phyloP scores from a whole-genome alignment of 306 rosid genomes.

The Begonia peltatifolia region DNA sequence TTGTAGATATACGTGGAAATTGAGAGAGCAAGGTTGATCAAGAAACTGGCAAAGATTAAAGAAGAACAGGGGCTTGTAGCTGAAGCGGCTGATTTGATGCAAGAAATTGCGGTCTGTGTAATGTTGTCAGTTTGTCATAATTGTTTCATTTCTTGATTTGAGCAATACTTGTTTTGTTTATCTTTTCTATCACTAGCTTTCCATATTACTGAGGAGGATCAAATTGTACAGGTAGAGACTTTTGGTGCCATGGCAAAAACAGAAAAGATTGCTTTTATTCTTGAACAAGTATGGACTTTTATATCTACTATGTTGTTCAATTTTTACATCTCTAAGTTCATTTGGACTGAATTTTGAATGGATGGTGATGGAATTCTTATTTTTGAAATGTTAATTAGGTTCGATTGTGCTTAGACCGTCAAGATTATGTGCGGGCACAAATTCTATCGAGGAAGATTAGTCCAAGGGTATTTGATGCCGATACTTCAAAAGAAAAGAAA shows the following conservation, averaged over 20 bases:
- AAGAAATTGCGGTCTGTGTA: conserved; percentile 64
- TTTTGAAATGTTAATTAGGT: conserved; percentile 20
- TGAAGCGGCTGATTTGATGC: conserved; percentile 98
- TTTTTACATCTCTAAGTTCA: too few species aligned
- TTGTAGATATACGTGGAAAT: conserved; percentile 70
- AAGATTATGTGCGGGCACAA: conserved; percentile 70
- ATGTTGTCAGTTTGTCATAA: background rate
- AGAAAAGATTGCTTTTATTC: conserved; percentile 84
- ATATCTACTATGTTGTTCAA: background rate
- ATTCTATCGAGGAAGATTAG: conserved; percentile 77
- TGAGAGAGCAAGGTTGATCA: conserved; percentile 71
- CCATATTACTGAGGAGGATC: conserved; percentile 6
- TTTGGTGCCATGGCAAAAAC: conserved; percentile 95
- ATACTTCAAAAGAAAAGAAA: conserved; percentile 70
- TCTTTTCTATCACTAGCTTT: background rate
- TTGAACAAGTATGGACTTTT: conserved; percentile 52
- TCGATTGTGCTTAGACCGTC: conserved; percentile 63
- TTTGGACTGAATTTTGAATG: too few species aligned
- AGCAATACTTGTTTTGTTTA: background rate
- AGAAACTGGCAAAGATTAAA: conserved; percentile 87
- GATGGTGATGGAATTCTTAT: too few species aligned
- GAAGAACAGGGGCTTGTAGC: conserved; percentile 82
- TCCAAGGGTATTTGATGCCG: conserved; percentile 59
- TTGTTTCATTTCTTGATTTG: conserved; percentile 2
- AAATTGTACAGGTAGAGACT: conserved; percentile 64